Evolutionary conservation across 164 flowering plant genomes (phyloP).

Genomic region (Piper longum): DNA sequence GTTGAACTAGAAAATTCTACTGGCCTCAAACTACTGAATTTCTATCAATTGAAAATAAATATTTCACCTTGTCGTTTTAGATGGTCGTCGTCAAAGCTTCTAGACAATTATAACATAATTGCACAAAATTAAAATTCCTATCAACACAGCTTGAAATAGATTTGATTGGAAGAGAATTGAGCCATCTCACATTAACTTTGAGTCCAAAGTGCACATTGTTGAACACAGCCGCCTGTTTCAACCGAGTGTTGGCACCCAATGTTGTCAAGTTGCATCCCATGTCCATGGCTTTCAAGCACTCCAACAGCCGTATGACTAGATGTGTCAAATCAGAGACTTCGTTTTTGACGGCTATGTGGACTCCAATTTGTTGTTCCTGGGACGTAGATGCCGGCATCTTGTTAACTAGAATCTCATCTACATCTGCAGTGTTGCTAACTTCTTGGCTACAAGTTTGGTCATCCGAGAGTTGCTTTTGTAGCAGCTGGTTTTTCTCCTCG

Average conservation of each 20-base stretch:
- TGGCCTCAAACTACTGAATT: too few relatives aligned
- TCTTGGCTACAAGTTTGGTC: background rate
- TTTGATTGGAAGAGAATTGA: too few relatives aligned
- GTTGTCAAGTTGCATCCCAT: constrained; percentile 22
- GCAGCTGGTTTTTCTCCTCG: background rate
- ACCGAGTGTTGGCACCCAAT: constrained; percentile 27
- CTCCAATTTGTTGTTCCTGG: constrained; percentile 19
- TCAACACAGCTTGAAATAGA: too few relatives aligned
- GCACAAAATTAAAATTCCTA: too few relatives aligned
- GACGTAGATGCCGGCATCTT: constrained; percentile 17
- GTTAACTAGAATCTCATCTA: constrained; percentile 2
- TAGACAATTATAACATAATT: too few relatives aligned
- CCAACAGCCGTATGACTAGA: constrained; percentile 30
- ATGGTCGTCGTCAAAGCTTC: too few relatives aligned
- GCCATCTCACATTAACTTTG: constrained; percentile 24
- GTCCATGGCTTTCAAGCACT: constrained; percentile 32
- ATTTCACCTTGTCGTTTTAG: too few relatives aligned
- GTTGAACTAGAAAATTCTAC: too few relatives aligned
- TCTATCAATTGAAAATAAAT: too few relatives aligned
- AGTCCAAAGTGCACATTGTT: constrained; percentile 21
- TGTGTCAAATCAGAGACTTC: constrained; percentile 19
- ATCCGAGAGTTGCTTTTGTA: background rate
- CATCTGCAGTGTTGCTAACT: background rate
- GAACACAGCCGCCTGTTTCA: constrained; percentile 9
- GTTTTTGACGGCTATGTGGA: constrained; percentile 32